Evolutionary conservation across 2,329 filamentous ascomycete genomes (phyloP), one percentile per base, ranked within the genome.

Genomic region (Aphanoascus verrucosus): DNA sequence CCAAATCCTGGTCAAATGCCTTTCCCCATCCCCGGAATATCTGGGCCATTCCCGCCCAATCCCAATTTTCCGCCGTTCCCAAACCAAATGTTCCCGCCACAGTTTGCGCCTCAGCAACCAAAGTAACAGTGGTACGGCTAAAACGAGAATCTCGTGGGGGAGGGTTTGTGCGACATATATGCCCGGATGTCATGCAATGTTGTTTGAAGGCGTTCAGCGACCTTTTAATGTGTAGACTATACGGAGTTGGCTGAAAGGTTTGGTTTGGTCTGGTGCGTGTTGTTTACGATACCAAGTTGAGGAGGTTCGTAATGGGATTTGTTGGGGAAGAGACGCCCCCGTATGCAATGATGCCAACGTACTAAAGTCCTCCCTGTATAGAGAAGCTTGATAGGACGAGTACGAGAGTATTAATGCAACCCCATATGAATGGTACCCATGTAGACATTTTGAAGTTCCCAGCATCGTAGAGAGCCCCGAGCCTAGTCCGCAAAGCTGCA

Each of bases 391-490:
- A 93, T 57, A 94, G 75, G 48, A 95, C 82, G 44, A 96, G 74
- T 31, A 94, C 78, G 45, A 95, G 68, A 8, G 91, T 83, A 66
- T 88, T 94, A 67, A 91, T 85, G 64, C 87, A 78, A 0, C 82
- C 87, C 90, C 90, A 95, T 19, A 90, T 79, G 63, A 93, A 85
- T 0, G 90, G 90, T 49, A 94, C 86, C 89, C 89, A 95, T 0
- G 90, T 95, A 44, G 88, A 91, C 88, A 95, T 93, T 62, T 83
- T 77, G 66, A 91, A 94, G 69, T 85, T 88, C 42, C 88, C 90
- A 1, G 85, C 80, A 61, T 82, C 80, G 65, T 94, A 95, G 35
- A 91, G 80, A 7, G 84, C 86, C 11, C 86, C 88, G 17, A 94
- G 73, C 47, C 86, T 90, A 58, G 44, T 45, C 23, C 40, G 55